These are phyloP conservation scores for Pachyrhizus erosus DNA, from an alignment of 306 rosid genomes.

Conservation along the genomic window DNA sequence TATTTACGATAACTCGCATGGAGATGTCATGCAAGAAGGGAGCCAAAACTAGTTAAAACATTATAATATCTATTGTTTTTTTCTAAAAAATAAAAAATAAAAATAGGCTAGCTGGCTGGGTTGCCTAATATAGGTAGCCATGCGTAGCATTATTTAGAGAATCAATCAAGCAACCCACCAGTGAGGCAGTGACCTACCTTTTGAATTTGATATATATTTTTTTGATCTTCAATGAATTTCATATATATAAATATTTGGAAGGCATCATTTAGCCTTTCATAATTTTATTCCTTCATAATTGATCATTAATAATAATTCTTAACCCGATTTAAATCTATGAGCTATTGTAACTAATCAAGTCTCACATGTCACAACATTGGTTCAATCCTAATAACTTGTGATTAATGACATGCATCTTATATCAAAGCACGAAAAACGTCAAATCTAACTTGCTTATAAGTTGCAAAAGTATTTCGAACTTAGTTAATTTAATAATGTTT, in stretches of 20 bases:
- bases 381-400: neutral
- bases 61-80: neutral
- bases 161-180: conserved; percentile 30
- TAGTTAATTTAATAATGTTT: conserved; percentile 6
- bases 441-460: neutral
- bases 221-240: too few relatives aligned
- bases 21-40: conserved; percentile 13
- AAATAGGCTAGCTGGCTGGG: neutral
- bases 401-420: neutral
- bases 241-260: neutral
- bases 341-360: neutral
- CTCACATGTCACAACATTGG: neutral
- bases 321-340: neutral
- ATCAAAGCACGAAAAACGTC: conserved; percentile 1
- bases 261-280: neutral
- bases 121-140: neutral
- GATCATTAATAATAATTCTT: neutral
- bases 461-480: neutral
- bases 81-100: neutral
- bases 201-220: neutral
- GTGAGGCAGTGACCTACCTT: neutral
- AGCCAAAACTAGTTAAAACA: neutral
- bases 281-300: neutral
- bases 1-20: neutral
- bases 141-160: conserved; percentile 24